Conservation (phyloP, 768 basidiomycete genomes). For the Kwoniella bestiolae region DNA sequence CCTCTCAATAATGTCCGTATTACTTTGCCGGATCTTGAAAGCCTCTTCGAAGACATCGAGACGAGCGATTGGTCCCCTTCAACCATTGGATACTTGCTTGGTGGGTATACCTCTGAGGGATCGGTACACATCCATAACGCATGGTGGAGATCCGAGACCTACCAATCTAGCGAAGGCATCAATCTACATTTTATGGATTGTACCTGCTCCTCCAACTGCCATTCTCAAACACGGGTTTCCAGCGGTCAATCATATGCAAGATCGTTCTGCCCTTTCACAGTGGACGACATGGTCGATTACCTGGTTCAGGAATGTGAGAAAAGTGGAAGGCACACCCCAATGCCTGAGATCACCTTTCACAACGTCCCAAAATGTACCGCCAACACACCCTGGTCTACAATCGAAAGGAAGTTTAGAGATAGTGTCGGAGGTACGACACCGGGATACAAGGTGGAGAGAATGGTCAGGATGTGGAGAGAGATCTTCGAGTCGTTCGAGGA, state of each 20-base stretch:
- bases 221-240: neutral
- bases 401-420: neutral
- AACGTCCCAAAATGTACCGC: neutral
- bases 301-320: neutral
- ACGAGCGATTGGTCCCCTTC: too few species aligned
- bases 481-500: neutral
- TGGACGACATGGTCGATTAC: neutral
- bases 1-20: too few species aligned
- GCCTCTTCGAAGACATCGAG: too few species aligned
- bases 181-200: too few species aligned
- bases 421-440: neutral
- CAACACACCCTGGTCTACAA: neutral
- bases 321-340: neutral
- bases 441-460: neutral
- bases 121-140: too few species aligned
- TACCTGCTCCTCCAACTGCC: neutral
- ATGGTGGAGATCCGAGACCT: too few species aligned
- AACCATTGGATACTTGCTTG: too few species aligned
- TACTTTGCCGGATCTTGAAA: too few species aligned
- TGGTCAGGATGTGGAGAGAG: neutral
- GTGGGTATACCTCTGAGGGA: too few species aligned
- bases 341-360: neutral
- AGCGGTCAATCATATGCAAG: neutral
- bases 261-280: neutral
- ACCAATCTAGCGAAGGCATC: too few species aligned